Base-by-base conservation (phyloP, 352 stramenopile genomes). In the Globisporangium okanoganense region DNA sequence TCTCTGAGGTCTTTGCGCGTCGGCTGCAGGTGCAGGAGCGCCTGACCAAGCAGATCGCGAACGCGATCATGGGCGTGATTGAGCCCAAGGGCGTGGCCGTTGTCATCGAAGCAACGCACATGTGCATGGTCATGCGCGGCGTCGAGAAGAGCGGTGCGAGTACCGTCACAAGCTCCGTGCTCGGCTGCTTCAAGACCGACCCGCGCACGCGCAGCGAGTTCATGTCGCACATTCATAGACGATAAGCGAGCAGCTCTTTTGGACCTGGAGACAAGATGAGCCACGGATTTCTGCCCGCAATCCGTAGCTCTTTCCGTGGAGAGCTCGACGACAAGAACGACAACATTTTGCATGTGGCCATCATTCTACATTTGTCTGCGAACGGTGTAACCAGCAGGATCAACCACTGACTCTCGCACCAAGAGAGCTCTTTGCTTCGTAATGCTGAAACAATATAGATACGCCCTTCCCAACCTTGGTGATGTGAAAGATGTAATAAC, bases 91-190 rank as follows among this genome's bases (percentile, higher is more conserved):
- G 97, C 35, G 97, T 99, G 18, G 97, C 87, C 4, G 98, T 99
- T n/a, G 95, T 99, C 58, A 94, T 99, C 55, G 97, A 99, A 74
- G 94, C 95, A 38, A 97, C 85, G 36, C 98, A 99, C 82, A 99
- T 99, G 91, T 99, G 98, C 79, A 99, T 99, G 97, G 88, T 97
- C 38, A 99, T 99, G 96, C 88, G 98, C 33, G 98, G 98, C 47
- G 98, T 99, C 5, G 92, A 99, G 72, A 99, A 99, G 73, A 95
- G 94, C 31, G 94, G 94, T 7, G 88, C 96, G 12, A 97, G 80
- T 25, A 99, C 98, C 0, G 87, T 99, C 50, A 99, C 98, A 5
- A 99, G 90, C 72, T 98, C 90, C 52, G 91, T 99, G 25, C 79
- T 98, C 20, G 98, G 98, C 27, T 96, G 87, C 76, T 99, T 99